Percentiles rank a stretch among this genome's conserved stretches.
These are phyloP conservation scores for Dalbergia cultrata DNA, from an alignment of 306 rosid species.

Conservation along the genomic window DNA sequence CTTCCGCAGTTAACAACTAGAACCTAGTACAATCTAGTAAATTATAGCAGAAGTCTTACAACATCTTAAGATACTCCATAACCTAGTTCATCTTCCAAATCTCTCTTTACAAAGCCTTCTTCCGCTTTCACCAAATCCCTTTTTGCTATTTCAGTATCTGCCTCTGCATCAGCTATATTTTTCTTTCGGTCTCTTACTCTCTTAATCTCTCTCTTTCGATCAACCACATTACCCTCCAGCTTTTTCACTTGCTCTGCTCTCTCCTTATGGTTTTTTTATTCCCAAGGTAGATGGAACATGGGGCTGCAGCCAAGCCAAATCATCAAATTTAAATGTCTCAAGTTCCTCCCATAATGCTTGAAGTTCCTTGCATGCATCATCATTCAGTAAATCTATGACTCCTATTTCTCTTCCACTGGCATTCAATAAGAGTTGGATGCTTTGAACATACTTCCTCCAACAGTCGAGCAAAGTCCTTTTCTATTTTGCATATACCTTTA, in stretches of 20 bases:
- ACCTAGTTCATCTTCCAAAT: constrained; percentile 18
- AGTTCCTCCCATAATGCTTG: constrained; percentile 40
- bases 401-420: constrained; percentile 23
- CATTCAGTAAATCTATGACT: neutral
- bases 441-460: constrained; percentile 34
- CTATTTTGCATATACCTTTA: constrained; percentile 10
- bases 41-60: too few relatives aligned
- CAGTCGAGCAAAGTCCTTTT: constrained; percentile 14
- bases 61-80: neutral
- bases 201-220: neutral
- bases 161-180: neutral
- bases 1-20: too few relatives aligned
- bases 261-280: neutral
- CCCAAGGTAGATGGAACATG: constrained; percentile 1
- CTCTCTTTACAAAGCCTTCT: neutral
- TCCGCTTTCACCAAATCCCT: constrained; percentile 24
- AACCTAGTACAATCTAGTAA: too few relatives aligned
- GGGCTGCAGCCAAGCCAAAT: constrained; percentile 14
- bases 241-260: constrained; percentile 4
- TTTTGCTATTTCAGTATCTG: constrained; percentile 22
- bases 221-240: neutral
- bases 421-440: neutral
- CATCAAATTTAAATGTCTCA: constrained; percentile 12
- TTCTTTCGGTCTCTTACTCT: too few relatives aligned
- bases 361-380: constrained; percentile 8